These are phyloP conservation scores for Xerocomus cyaneibrunnescens DNA, from an alignment of 1,284 basidiomycete genomes.

Conservation along the genomic window DNA sequence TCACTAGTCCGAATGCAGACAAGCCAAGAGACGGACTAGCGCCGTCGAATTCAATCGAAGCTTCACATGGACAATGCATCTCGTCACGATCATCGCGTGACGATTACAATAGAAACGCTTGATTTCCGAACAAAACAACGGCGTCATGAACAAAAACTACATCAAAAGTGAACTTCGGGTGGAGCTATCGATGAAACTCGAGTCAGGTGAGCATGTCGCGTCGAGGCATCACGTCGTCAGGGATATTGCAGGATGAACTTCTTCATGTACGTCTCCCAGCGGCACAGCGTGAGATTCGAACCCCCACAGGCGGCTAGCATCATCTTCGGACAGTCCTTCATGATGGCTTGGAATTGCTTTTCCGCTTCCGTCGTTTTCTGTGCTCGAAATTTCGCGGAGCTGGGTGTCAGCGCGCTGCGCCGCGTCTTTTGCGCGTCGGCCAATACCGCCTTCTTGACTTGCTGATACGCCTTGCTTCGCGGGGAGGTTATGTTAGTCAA, in stretches of 20 bases:
- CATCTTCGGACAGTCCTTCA: slow-evolving; percentile 35
- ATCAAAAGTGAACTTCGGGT: slow-evolving; percentile 3
- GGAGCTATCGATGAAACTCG: slow-evolving; percentile 2
- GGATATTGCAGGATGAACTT: slow-evolving; percentile 61
- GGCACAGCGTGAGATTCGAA: slow-evolving; percentile 47
- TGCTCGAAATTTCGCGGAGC: slow-evolving; percentile 14
- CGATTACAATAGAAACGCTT: slow-evolving; percentile 6
- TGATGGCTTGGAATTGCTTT: slow-evolving; percentile 33
- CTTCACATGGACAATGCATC: neutral
- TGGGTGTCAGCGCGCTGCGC: slow-evolving; percentile 5
- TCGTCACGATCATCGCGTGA: neutral
- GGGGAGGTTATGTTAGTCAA: slow-evolving; percentile 40
- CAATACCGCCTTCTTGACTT: slow-evolving; percentile 42
- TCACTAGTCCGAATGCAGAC: neutral
- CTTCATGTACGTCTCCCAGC: slow-evolving; percentile 63
- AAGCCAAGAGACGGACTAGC: slow-evolving; percentile 10
- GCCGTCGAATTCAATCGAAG: slow-evolving; percentile 4
- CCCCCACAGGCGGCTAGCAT: slow-evolving; percentile 52
- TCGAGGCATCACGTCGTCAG: slow-evolving; percentile 34
- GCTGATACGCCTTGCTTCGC: slow-evolving; percentile 41
- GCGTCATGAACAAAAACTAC: slow-evolving; percentile 8
- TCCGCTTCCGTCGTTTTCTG: slow-evolving; percentile 15
- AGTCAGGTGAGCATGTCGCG: neutral
- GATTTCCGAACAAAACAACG: slow-evolving; percentile 26
- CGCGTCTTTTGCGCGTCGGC: slow-evolving; percentile 18